Conservation (phyloP, 1,284 basidiomycete species). For the Apiotrichum gracile region DNA sequence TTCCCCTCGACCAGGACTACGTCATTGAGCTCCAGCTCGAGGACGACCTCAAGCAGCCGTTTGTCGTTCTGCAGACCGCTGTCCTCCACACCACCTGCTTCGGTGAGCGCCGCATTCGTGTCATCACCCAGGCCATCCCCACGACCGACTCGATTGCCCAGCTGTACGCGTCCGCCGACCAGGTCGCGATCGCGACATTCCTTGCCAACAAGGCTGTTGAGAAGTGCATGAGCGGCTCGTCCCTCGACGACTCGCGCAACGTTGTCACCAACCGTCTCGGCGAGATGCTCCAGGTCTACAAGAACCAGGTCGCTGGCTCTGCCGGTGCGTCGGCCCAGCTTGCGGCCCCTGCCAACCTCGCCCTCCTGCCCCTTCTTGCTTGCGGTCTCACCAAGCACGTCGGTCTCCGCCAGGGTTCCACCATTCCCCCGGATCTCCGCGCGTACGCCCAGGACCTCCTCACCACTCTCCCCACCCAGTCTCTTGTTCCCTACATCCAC, state of each 20-base stretch:
- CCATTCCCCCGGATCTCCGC: constrained; percentile 92
- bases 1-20: constrained; percentile 94
- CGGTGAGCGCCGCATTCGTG: constrained; percentile 92
- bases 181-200: constrained; percentile 81
- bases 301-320: constrained; percentile 91
- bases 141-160: constrained; percentile 91
- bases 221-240: constrained; percentile 68
- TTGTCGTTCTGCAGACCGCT: constrained; percentile 94
- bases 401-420: constrained; percentile 87
- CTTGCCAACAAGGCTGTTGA: constrained; percentile 97
- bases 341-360: constrained; percentile 84
- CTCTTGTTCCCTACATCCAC: constrained; percentile 88
- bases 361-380: constrained; percentile 83
- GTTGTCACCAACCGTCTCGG: constrained; percentile 84
- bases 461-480: constrained; percentile 84
- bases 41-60: constrained; percentile 85
- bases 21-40: constrained; percentile 96
- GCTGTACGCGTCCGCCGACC: constrained; percentile 90
- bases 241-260: constrained; percentile 86
- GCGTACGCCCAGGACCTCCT: constrained; percentile 91
- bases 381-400: constrained; percentile 93
- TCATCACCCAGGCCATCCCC: constrained; percentile 86
- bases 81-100: constrained; percentile 94
- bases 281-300: constrained; percentile 87
- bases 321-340: constrained; percentile 91